Conservation (phyloP, 1,284 basidiomycete species). For the Hemileia vastatrix region DNA sequence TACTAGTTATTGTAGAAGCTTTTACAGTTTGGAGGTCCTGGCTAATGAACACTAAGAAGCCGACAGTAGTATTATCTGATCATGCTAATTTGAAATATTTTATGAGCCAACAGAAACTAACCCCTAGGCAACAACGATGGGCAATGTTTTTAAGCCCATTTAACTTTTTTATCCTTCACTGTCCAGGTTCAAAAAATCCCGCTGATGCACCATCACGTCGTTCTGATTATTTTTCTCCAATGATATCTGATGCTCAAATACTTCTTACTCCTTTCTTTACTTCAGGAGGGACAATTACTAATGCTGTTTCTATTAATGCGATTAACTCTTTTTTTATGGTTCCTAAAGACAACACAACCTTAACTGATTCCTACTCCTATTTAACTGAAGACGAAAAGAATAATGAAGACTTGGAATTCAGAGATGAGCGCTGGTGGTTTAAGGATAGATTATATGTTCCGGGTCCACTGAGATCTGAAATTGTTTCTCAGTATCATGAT, state of each 20-base stretch:
- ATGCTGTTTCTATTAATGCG: too few relatives aligned
- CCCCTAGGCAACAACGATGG: not conserved
- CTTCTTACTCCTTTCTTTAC: not conserved
- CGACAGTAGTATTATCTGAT: not conserved
- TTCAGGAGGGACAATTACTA: too few relatives aligned
- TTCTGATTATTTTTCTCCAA: not conserved
- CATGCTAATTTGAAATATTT: conserved; percentile 8
- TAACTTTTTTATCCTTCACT: not conserved
- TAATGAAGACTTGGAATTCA: not conserved
- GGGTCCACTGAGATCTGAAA: not conserved
- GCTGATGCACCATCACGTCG: not conserved
- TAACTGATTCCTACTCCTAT: not conserved
- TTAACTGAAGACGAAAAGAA: not conserved
- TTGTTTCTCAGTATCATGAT: not conserved
- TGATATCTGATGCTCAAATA: not conserved
- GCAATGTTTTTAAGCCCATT: not conserved
- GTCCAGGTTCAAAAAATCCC: not conserved
- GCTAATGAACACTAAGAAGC: not conserved
- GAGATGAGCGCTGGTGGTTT: not conserved
- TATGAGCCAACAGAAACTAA: not conserved
- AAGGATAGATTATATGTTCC: not conserved
- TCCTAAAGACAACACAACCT: too few relatives aligned
- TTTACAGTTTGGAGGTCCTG: conserved; percentile 10
- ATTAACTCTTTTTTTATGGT: not conserved
- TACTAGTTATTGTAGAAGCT: not conserved